Evolutionary conservation across 495 filamentous ascomycete species (phyloP), one percentile per base, ranked within the genome.

Genomic region (Trichoderma parareesei): DNA sequence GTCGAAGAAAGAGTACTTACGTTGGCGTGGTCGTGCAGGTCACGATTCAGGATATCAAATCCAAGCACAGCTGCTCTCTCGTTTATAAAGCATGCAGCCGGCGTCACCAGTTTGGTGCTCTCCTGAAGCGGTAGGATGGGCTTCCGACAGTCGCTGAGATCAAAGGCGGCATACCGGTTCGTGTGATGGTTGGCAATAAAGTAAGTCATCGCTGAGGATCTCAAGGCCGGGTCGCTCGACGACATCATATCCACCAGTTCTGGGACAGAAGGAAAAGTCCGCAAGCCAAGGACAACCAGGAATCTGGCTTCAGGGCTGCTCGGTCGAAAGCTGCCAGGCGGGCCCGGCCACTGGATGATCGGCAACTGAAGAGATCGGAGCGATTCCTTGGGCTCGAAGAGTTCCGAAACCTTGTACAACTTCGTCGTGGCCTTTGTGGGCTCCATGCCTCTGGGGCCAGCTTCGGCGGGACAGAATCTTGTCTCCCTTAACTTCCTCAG

Each of bases 401-500:
- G 82, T 60, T 97, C 90, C 11, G 86, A 89, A 3, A 96, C 85
- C 70, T 85, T 89, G 77, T 92, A 95, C 16, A 90, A 78, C 66
- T 82, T 81, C 33, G 70, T 66, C 3, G 77, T 77, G 33, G 75
- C 68, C 62, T 76, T 73, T 1, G 76, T 71, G 37, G 73, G 69
- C 74, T 82, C 79, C 60, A 72, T 67, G 44, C 75, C 75, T 59
- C 73, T 70, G 0, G 80, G 72, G 5, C 81, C 80, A 44, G 79
- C 80, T 77, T 97, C 93, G 2, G 91, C 88, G 48, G 88, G 89
- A 67, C 92, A 96, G 38, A 97, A 89, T 33, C 84, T 85, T 2
- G 90, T 90, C 40, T 83, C 81, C 43, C 81, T 89, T 38, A 99
- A 83, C 67, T 88, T 88, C 67, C 84, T 86, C 63, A 97, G 83